Conservation (phyloP, 179 eudicot species). For the Sideroxylon spinosum region DNA sequence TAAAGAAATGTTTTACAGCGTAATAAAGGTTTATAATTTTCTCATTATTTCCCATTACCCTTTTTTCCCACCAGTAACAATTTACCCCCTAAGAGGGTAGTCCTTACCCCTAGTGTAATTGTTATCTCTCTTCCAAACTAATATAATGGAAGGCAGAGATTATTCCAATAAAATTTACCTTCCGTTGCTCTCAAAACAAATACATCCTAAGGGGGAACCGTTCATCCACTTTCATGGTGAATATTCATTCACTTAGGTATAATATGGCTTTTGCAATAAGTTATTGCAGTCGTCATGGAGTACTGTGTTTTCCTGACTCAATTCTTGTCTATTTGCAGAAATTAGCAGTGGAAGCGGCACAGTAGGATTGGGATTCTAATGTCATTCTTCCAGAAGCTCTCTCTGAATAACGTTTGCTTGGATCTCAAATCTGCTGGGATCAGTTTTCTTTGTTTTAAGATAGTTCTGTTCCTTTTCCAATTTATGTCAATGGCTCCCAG, state of each 20-base stretch:
- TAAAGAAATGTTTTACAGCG: too few relatives aligned
- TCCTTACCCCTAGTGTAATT: too few relatives aligned
- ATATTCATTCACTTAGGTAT: not conserved
- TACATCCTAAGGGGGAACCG: not conserved
- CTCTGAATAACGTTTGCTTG: conserved; percentile 9
- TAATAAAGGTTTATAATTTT: too few relatives aligned
- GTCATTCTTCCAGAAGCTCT: not conserved
- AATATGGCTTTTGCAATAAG: not conserved
- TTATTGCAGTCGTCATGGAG: not conserved
- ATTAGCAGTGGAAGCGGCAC: conserved; percentile 19
- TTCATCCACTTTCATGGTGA: not conserved
- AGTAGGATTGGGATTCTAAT: not conserved
- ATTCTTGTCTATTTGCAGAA: conserved; percentile 14
- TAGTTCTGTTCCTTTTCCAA: not conserved
- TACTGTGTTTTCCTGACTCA: conserved; percentile 10
- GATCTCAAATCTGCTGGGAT: conserved; percentile 11
- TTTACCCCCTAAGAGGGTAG: too few relatives aligned
- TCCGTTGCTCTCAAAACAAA: not conserved
- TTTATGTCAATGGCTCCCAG: not conserved
- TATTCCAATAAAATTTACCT: not conserved
- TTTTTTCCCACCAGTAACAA: too few relatives aligned
- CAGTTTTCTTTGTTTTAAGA: not conserved
- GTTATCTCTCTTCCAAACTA: not conserved
- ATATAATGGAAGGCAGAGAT: not conserved
- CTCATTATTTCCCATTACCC: too few relatives aligned